A percentile compares a stretch with the other conserved stretches of the same genome.
phyloP scores from a whole-genome alignment of 345 rosid species.

The Cochlearia excelsa region DNA sequence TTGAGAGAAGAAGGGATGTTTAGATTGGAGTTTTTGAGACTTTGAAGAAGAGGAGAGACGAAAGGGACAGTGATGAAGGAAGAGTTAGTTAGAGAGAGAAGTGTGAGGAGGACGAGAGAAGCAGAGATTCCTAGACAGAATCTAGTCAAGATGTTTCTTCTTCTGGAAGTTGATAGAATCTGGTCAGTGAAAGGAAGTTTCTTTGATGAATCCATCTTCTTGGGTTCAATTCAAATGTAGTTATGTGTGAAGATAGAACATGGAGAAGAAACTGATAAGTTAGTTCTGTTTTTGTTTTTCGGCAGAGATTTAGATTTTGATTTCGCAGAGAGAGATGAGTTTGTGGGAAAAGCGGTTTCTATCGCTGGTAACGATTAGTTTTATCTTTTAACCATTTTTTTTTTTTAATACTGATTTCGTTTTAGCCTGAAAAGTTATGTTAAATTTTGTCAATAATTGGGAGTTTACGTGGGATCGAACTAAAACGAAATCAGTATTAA shows the following conservation, averaged over 20 bases:
- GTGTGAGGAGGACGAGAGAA: slow-evolving; percentile 43
- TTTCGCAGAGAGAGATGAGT: slow-evolving; percentile 2
- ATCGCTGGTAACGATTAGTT: neutral
- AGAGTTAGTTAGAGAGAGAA: slow-evolving; percentile 47
- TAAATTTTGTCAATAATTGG: too few relatives aligned
- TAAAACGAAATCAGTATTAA: too few relatives aligned
- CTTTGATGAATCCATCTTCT: slow-evolving; percentile 46
- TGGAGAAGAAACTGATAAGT: slow-evolving; percentile 15
- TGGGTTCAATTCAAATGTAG: neutral
- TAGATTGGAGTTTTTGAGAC: slow-evolving; percentile 35
- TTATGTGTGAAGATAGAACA: neutral
- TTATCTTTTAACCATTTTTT: slow-evolving; percentile 1
- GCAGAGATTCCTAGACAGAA: slow-evolving; percentile 49
- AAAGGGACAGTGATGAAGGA: slow-evolving; percentile 37
- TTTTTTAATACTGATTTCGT: neutral
- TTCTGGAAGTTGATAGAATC: slow-evolving; percentile 35
- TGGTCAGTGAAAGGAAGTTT: slow-evolving; percentile 44
- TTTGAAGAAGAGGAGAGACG: slow-evolving; percentile 45
- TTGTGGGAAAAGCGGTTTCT: slow-evolving; percentile 20
- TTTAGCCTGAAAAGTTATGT: too few relatives aligned
- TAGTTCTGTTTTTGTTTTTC: neutral
- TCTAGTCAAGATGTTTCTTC: slow-evolving; percentile 48
- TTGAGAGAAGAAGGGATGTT: slow-evolving; percentile 34
- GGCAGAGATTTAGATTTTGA: slow-evolving; percentile 19
- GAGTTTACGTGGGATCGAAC: too few relatives aligned